Base-by-base conservation (phyloP, 495 filamentous ascomycete species). In the Pseudoneurospora amorphoporcata region DNA sequence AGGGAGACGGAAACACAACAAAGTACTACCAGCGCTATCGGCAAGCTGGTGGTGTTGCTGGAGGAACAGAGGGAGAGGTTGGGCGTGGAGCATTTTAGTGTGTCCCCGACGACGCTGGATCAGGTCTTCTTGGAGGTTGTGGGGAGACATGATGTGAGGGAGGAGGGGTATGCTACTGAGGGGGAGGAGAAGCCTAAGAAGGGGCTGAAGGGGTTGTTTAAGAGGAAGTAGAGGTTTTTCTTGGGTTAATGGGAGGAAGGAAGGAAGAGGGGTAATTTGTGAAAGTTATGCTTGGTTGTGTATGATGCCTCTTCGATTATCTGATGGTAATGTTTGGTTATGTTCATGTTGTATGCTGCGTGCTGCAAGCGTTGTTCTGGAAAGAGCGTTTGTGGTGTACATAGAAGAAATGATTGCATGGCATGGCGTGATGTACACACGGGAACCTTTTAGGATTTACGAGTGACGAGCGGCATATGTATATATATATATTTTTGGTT, bases 81-180 rank as follows among this genome's bases (percentile, higher is more conserved):
- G 61, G 91, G 92, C 1, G 84, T 95, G 38, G 90, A 92, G 82
- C 91, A 92, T 78, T 96, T 92, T 78, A 91, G 89, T 65, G 91
- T 94, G 74, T 90, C 87, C 68, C 92, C 91, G 73, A 94, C 92
- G 69, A 94, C 92, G 41, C 84, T 96, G 72, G 94, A 96, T 81
- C 91, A 95, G 83, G 92, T 96, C 1, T 97, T 97, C 81, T 82
- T 97, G 82, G 88, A 82, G 45, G 93, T 96, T 73, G 92, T 95
- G 0, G 88, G 88, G 19, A 86, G 87, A 79, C 90, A 95, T 79
- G 87, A 92, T 80, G 87, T 96, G 3, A 81, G 86, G 70, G 94
- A 96, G 81, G 93, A 95, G 82, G 90, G 92, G 71, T 91, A 89
- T 72, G 80, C 81, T 37, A 79, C 82, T 68, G 76, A 81, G 68